A percentile compares a stretch with the other conserved stretches of the same genome.
Evolutionary conservation across 352 stramenopile species (phyloP).

Genomic region (Aphanomyces invadans): DNA sequence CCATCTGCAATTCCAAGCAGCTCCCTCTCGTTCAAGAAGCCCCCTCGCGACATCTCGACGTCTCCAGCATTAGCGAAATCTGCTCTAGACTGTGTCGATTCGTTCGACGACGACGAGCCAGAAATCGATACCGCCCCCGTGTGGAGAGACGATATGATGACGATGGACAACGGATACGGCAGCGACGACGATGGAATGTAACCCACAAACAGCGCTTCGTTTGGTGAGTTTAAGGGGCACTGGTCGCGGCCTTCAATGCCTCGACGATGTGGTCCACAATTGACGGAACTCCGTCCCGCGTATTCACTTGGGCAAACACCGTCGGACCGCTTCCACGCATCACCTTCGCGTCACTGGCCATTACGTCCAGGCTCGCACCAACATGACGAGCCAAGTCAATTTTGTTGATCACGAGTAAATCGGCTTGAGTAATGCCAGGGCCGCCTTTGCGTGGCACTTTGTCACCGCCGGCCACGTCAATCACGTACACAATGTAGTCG

Average conservation of each 20-base stretch:
- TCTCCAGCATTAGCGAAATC: no score
- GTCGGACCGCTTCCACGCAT: conserved; percentile 93
- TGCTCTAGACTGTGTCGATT: conserved; percentile 18
- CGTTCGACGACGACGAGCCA: conserved; percentile 20
- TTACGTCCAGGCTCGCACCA: conserved; percentile 90
- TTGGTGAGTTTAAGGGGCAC: neutral
- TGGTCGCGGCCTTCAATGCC: neutral
- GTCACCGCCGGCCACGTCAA: conserved; percentile 96
- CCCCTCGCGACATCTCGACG: no score
- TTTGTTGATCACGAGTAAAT: conserved; percentile 98
- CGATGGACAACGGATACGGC: conserved; percentile 3
- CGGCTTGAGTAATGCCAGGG: conserved; percentile 95
- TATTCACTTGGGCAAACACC: conserved; percentile 94
- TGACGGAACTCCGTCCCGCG: conserved; percentile 78
- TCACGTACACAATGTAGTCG: conserved; percentile 99
- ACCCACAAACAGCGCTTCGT: neutral
- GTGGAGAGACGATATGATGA: neutral
- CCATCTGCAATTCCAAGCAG: no score
- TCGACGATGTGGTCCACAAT: conserved; percentile 78
- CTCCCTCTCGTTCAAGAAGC: no score
- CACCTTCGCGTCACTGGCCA: conserved; percentile 90
- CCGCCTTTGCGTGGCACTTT: conserved; percentile 98
- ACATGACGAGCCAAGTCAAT: conserved; percentile 96
- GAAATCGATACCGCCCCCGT: conserved; percentile 15
- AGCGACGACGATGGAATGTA: conserved; percentile 7